phyloP scores from a whole-genome alignment of 2,329 filamentous ascomycete genomes.

The Sporothrix protearum region DNA sequence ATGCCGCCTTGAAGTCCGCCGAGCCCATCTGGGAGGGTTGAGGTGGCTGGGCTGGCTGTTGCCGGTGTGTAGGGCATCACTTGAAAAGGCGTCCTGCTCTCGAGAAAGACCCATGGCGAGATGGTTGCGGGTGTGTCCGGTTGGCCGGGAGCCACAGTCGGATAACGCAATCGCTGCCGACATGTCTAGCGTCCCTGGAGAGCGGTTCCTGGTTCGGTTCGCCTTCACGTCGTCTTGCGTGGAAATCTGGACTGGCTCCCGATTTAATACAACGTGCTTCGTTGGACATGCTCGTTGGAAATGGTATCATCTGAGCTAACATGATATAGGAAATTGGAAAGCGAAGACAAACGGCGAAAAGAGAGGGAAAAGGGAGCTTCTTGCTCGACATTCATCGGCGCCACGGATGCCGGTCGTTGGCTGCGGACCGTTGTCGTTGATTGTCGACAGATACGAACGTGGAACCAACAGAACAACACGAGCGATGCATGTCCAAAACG shows the following conservation, averaged over 20 bases:
- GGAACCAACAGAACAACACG: neutral
- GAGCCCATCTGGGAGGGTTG: neutral
- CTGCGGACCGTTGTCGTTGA: neutral
- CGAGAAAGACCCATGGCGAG: neutral
- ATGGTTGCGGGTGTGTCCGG: neutral
- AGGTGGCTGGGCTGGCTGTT: neutral
- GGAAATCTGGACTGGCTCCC: slow-evolving; percentile 1
- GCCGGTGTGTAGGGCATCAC: neutral
- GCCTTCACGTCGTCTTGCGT: neutral
- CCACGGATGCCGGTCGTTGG: neutral
- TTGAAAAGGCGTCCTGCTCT: neutral
- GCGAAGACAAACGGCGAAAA: neutral
- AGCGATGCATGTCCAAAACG: neutral
- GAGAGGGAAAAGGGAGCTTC: neutral
- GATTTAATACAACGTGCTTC: slow-evolving; percentile 13
- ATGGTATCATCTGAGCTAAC: slow-evolving; percentile 20
- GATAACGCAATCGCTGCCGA: slow-evolving; percentile 17
- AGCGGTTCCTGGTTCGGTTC: neutral
- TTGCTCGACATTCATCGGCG: neutral
- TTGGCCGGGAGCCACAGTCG: neutral
- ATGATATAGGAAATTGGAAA: slow-evolving; percentile 14
- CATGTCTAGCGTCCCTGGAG: slow-evolving; percentile 8
- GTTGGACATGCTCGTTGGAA: neutral
- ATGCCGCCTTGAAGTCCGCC: neutral
- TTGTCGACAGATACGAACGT: neutral